These are phyloP conservation scores for Rhazya stricta DNA, from an alignment of 257 asterid species.

Conservation along the genomic window DNA sequence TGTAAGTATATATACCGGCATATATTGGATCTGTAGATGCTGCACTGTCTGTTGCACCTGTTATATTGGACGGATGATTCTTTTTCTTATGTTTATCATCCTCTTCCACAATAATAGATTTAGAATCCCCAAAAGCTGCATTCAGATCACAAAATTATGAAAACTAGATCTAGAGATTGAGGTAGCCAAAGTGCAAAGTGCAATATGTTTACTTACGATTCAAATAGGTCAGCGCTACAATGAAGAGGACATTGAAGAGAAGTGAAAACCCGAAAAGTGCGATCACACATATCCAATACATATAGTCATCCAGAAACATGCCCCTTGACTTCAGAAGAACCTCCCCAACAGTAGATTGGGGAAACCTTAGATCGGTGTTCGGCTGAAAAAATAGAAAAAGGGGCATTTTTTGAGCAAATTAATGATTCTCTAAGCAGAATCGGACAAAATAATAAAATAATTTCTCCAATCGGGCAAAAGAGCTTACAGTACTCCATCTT, in stretches of 20 bases:
- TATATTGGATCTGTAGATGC: constrained; percentile 30
- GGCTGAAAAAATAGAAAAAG: constrained; percentile 40
- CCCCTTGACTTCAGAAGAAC: constrained; percentile 86
- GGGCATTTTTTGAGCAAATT: constrained; percentile 5
- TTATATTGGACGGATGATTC: constrained; percentile 26
- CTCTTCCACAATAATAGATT: constrained; percentile 40
- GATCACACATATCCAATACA: constrained; percentile 75
- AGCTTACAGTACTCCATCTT: constrained; percentile 82
- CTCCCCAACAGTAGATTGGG: constrained; percentile 75
- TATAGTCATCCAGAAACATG: constrained; percentile 67
- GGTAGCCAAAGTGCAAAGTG: constrained; percentile 14
- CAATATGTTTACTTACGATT: constrained; percentile 44
- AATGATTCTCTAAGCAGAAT: constrained; percentile 13
- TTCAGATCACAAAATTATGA: constrained; percentile 16
- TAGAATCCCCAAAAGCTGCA: constrained; percentile 76
- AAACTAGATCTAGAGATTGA: constrained; percentile 12
- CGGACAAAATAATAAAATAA: not conserved
- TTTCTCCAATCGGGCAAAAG: constrained; percentile 7
- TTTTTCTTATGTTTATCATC: constrained; percentile 35
- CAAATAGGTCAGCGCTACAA: constrained; percentile 61
- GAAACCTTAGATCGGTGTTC: constrained; percentile 42
- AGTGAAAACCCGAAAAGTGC: constrained; percentile 84
- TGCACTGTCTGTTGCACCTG: constrained; percentile 21
- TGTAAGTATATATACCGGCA: constrained; percentile 35
- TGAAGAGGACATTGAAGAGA: constrained; percentile 70